Percentiles rank a stretch among this genome's conserved stretches.
Conservation (phyloP, 2,329 filamentous ascomycete genomes). For the Coniella lustricola region DNA sequence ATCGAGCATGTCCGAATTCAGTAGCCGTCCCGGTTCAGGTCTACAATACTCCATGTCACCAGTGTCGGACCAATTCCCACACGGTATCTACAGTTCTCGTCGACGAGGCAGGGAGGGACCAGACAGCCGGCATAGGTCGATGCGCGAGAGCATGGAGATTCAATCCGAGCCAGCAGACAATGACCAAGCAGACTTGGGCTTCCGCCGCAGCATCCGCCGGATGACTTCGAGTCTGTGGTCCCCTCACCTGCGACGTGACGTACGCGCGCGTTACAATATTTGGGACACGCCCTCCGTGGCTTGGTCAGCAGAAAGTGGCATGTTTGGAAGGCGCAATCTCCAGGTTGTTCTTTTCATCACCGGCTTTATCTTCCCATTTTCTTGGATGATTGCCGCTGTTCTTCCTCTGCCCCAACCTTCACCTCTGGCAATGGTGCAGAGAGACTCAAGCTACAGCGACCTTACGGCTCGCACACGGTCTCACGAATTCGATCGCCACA, state of each 20-base stretch:
- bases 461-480: constrained; percentile 26
- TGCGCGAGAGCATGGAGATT: constrained; percentile 39
- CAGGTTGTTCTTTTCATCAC: constrained; percentile 69
- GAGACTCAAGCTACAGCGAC: constrained; percentile 32
- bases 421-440: constrained; percentile 43
- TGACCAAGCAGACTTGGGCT: constrained; percentile 19
- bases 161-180: constrained; percentile 28
- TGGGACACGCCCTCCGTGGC: constrained; percentile 70
- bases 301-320: constrained; percentile 52
- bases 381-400: constrained; percentile 74
- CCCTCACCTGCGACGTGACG: constrained; percentile 62
- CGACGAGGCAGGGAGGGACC: constrained; percentile 35
- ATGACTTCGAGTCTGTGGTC: constrained; percentile 62
- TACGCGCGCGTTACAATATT: constrained; percentile 50
- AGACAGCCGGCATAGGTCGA: constrained; percentile 22
- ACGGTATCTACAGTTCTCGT: constrained; percentile 38
- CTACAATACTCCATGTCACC: constrained; percentile 39
- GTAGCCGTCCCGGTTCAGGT: constrained; percentile 37
- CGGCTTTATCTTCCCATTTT: constrained; percentile 73
- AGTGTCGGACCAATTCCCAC: constrained; percentile 40
- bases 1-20: constrained; percentile 38
- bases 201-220: constrained; percentile 32
- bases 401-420: constrained; percentile 61
- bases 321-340: constrained; percentile 61
- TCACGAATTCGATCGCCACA: constrained; percentile 28